These are phyloP conservation scores for Kalmanozyma brasiliensis DNA, from an alignment of 1,284 basidiomycete species.

Conservation along the genomic window DNA sequence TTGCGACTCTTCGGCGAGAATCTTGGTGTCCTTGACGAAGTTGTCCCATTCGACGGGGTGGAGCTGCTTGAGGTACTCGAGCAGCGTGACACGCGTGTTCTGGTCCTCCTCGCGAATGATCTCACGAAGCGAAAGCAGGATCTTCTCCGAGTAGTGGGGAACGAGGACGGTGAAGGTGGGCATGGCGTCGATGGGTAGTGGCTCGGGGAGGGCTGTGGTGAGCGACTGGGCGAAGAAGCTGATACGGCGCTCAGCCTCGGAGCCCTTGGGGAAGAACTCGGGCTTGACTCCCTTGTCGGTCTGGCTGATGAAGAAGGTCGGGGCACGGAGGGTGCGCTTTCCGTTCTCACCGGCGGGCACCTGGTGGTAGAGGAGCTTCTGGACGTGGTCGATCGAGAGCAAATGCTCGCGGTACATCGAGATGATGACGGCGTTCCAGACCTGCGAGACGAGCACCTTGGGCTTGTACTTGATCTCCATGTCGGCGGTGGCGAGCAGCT, in stretches of 20 bases:
- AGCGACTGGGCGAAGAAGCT: slow-evolving; percentile 68
- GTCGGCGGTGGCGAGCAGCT: slow-evolving; percentile 67
- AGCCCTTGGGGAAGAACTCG: slow-evolving; percentile 68
- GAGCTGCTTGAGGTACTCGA: slow-evolving; percentile 87
- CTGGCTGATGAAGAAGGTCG: slow-evolving; percentile 68
- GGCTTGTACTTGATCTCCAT: slow-evolving; percentile 69
- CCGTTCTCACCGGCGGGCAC: slow-evolving; percentile 66
- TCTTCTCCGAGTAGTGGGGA: slow-evolving; percentile 68
- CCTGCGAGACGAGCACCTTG: slow-evolving; percentile 68
- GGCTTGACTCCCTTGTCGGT: slow-evolving; percentile 66
- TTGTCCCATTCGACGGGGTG: slow-evolving; percentile 99
- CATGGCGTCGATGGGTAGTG: slow-evolving; percentile 67
- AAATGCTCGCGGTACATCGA: slow-evolving; percentile 68
- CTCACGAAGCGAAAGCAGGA: slow-evolving; percentile 66
- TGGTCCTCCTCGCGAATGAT: slow-evolving; percentile 68
- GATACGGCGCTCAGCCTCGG: slow-evolving; percentile 68
- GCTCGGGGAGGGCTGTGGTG: slow-evolving; percentile 65
- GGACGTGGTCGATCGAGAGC: slow-evolving; percentile 68
- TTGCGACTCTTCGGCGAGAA: slow-evolving; percentile 92
- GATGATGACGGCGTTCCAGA: slow-evolving; percentile 69
- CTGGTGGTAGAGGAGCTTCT: slow-evolving; percentile 68
- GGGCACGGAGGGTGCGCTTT: slow-evolving; percentile 67
- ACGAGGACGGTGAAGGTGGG: slow-evolving; percentile 68
- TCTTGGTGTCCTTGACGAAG: slow-evolving; percentile 99
- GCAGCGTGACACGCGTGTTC: slow-evolving; percentile 67